These are phyloP conservation scores for Platismatia glauca DNA, from an alignment of 495 filamentous ascomycete species.

Conservation along the genomic window DNA sequence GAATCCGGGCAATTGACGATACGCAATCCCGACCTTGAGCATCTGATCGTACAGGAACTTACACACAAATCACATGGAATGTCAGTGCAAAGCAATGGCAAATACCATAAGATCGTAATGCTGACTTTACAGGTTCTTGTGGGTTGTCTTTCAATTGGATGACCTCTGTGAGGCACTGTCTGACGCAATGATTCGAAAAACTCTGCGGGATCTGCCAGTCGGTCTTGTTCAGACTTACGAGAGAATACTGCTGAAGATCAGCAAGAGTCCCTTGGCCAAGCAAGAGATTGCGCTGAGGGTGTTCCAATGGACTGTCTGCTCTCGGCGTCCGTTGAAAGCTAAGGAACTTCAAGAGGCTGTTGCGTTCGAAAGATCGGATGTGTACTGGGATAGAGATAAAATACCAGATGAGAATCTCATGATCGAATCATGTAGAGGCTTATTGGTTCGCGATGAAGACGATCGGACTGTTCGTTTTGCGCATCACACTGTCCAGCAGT, in stretches of 20 bases:
- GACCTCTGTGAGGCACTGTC: slow-evolving; percentile 28
- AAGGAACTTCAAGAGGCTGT: slow-evolving; percentile 33
- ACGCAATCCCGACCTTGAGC: slow-evolving; percentile 8
- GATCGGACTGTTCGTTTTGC: slow-evolving; percentile 29
- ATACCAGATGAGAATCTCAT: slow-evolving; percentile 25
- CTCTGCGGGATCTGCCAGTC: slow-evolving; percentile 21
- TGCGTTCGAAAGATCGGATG: slow-evolving; percentile 25
- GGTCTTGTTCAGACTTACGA: slow-evolving; percentile 24
- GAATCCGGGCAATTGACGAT: slow-evolving; percentile 16
- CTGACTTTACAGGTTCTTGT: slow-evolving; percentile 25
- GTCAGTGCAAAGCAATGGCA: slow-evolving; percentile 14
- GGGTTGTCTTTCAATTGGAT: slow-evolving; percentile 26
- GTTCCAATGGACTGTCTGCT: slow-evolving; percentile 29
- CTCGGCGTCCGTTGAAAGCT: slow-evolving; percentile 26
- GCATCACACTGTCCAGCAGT: slow-evolving; percentile 30
- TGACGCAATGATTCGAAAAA: slow-evolving; percentile 18
- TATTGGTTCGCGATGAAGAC: slow-evolving; percentile 28
- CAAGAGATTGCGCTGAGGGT: slow-evolving; percentile 3
- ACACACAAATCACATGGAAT: slow-evolving; percentile 22
- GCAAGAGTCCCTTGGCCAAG: neutral
- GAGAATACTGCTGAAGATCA: slow-evolving; percentile 23
- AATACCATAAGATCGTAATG: neutral
- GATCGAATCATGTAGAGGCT: slow-evolving; percentile 29
- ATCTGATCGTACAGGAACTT: slow-evolving; percentile 19
- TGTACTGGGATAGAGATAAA: slow-evolving; percentile 22